phyloP scores from a whole-genome alignment of 495 filamentous ascomycete species.

The Hyaloscypha finlandica region DNA sequence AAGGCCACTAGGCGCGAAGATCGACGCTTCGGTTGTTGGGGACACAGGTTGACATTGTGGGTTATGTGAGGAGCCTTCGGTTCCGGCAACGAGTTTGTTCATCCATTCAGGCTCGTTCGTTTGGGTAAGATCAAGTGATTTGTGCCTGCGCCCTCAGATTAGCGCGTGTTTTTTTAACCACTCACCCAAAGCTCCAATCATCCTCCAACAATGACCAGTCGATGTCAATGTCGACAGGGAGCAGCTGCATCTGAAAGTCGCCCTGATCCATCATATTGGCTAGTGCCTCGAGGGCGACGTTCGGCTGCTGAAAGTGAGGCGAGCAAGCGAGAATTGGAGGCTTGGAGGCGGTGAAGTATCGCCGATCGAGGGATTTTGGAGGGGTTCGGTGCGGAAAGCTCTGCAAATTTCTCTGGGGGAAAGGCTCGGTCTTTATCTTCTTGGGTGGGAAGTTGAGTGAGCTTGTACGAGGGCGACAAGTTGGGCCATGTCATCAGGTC shows the following conservation, averaged over 20 bases:
- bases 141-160: slow-evolving; percentile 12
- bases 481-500: background rate
- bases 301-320: slow-evolving; percentile 15
- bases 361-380: background rate
- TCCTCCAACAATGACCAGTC: background rate
- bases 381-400: slow-evolving; percentile 13
- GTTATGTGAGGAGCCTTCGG: no score
- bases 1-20: no score
- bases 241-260: slow-evolving; percentile 6
- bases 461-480: slow-evolving; percentile 1
- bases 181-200: slow-evolving; percentile 7
- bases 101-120: no score
- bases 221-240: background rate
- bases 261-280: slow-evolving; percentile 19
- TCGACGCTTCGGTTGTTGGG: no score
- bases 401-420: slow-evolving; percentile 7
- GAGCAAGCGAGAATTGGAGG: slow-evolving; percentile 6
- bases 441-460: background rate
- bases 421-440: slow-evolving; percentile 12
- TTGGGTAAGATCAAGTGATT: no score
- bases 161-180: slow-evolving; percentile 12
- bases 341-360: slow-evolving; percentile 1
- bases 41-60: no score
- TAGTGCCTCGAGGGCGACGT: slow-evolving; percentile 4
- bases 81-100: no score